Conservation (phyloP, 768 basidiomycete species). For the Russula vinacea region DNA sequence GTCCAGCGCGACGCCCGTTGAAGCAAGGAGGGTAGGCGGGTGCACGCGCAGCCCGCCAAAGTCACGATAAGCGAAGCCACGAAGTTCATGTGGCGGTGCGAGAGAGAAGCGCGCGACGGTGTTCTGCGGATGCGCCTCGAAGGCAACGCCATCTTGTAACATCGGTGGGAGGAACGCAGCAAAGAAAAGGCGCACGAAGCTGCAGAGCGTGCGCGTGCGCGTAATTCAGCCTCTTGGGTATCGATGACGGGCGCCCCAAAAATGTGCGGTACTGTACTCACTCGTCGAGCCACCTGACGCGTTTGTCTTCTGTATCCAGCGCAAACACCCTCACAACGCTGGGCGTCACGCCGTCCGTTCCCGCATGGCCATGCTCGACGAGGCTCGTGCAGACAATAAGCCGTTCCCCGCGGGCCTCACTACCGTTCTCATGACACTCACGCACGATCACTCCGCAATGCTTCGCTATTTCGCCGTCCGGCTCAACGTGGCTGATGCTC, state of each 20-base stretch:
- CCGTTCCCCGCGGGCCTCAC: constrained; percentile 48
- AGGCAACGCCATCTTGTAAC: constrained; percentile 53
- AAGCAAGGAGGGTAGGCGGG: constrained; percentile 46
- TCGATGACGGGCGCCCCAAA: neutral
- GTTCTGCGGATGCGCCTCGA: constrained; percentile 61
- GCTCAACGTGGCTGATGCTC: constrained; percentile 48
- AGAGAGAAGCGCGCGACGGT: constrained; percentile 54
- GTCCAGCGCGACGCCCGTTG: constrained; percentile 51
- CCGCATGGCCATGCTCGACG: constrained; percentile 52
- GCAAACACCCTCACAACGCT: constrained; percentile 50
- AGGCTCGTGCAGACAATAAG: constrained; percentile 56
- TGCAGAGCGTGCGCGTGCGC: constrained; percentile 27
- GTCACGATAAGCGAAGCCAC: constrained; percentile 58
- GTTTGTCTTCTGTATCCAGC: constrained; percentile 51
- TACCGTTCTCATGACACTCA: constrained; percentile 41
- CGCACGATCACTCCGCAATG: constrained; percentile 54
- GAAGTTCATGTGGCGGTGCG: constrained; percentile 44
- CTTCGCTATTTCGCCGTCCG: constrained; percentile 51
- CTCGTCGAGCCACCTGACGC: constrained; percentile 50
- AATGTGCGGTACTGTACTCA: constrained; percentile 32
- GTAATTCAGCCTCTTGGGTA: constrained; percentile 5
- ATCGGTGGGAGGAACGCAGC: constrained; percentile 55
- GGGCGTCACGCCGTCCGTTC: constrained; percentile 44
- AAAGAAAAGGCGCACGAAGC: constrained; percentile 50
- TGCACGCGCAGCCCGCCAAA: constrained; percentile 57